phyloP scores from a whole-genome alignment of 148 eudicot genomes.

The Spergularia bocconei region DNA sequence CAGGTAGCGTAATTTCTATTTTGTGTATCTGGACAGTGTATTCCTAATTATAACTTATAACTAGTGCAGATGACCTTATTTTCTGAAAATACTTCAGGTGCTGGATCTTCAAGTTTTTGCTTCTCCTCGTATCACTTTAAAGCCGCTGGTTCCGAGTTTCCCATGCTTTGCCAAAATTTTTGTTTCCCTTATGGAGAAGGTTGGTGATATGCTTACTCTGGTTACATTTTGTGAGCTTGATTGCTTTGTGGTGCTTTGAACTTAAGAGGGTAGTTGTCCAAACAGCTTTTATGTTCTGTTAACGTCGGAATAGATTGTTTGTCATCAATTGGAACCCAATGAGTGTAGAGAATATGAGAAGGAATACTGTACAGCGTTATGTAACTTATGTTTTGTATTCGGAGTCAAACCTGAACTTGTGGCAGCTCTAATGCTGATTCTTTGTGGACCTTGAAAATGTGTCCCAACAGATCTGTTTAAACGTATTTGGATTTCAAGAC shows the following conservation, averaged over 20 bases:
- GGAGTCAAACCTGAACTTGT: too few relatives aligned
- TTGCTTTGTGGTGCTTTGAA: background rate
- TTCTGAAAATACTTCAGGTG: constrained; percentile 44
- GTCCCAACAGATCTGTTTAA: too few relatives aligned
- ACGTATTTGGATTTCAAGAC: too few relatives aligned
- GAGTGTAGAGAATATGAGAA: background rate
- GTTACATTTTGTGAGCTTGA: background rate
- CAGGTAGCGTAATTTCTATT: constrained; percentile 46
- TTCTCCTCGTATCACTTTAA: constrained; percentile 76
- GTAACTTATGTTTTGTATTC: too few relatives aligned
- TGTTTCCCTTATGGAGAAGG: constrained; percentile 96
- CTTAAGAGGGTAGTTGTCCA: background rate
- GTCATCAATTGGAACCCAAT: background rate
- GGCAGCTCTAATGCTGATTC: too few relatives aligned
- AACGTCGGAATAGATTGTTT: background rate
- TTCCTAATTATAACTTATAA: background rate
- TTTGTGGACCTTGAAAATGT: too few relatives aligned
- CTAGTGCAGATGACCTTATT: background rate
- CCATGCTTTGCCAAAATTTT: constrained; percentile 86
- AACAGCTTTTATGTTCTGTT: background rate
- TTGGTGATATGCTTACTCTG: constrained; percentile 25
- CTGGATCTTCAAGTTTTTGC: constrained; percentile 90
- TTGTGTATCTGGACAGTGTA: background rate
- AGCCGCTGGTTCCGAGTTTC: constrained; percentile 92
- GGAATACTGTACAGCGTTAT: background rate